Evolutionary conservation across 1,284 basidiomycete genomes (phyloP).

Genomic region (Cerrena zonata): DNA sequence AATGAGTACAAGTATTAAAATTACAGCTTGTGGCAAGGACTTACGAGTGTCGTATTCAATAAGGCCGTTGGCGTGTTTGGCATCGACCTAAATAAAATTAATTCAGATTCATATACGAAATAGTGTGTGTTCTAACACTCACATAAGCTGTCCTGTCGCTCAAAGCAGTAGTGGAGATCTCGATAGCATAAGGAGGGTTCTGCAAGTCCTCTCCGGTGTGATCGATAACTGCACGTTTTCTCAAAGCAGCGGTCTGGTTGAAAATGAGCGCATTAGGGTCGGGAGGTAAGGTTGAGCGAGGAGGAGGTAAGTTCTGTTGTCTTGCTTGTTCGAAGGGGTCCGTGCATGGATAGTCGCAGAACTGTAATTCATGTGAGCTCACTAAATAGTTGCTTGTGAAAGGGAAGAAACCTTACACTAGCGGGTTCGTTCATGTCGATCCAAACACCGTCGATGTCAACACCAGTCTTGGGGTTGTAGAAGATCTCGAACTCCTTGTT

Average conservation of each 20-base stretch:
- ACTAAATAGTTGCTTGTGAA: not conserved
- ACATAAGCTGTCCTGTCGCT: conserved; percentile 53
- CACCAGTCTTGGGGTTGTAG: conserved; percentile 48
- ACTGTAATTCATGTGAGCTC: conserved; percentile 30
- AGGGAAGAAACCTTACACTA: conserved; percentile 33
- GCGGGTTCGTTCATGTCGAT: conserved; percentile 73
- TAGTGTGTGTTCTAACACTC: conserved; percentile 16
- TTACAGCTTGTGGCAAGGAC: conserved; percentile 9
- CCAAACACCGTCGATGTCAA: conserved; percentile 67
- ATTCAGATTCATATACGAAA: not conserved
- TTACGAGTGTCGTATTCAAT: conserved; percentile 55
- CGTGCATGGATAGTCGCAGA: conserved; percentile 53
- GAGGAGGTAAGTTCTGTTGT: conserved; percentile 46
- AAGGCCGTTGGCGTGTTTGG: conserved; percentile 57
- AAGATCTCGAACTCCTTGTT: conserved; percentile 55
- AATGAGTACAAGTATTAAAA: not conserved
- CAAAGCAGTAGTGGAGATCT: conserved; percentile 47
- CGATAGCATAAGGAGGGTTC: conserved; percentile 52
- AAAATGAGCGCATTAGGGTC: conserved; percentile 51
- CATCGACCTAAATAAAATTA: conserved; percentile 37
- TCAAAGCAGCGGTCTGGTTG: conserved; percentile 14
- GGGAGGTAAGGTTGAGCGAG: conserved; percentile 44
- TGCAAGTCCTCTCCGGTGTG: conserved; percentile 34
- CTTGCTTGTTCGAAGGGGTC: conserved; percentile 53
- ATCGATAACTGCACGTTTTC: conserved; percentile 28